Conservation (phyloP, 805 yeast genomes). For the Cyberlindnera xylosilytica region DNA sequence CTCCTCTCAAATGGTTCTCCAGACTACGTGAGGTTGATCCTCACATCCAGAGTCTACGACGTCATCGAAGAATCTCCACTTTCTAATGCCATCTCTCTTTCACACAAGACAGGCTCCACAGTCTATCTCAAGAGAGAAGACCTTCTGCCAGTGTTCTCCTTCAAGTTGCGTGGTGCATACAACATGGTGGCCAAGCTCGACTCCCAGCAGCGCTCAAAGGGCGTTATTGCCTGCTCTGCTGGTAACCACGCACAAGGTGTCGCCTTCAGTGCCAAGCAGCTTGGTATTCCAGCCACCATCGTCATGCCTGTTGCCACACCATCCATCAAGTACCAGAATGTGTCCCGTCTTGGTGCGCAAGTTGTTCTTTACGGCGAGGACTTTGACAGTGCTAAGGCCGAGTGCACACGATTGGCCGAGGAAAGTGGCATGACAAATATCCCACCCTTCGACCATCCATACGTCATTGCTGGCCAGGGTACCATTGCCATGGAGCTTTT, state of each 20-base stretch:
- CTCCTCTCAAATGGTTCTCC: conserved; percentile 64
- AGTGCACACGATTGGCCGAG: conserved; percentile 69
- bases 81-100: conserved; percentile 67
- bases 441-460: conserved; percentile 99
- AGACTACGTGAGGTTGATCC: conserved; percentile 87
- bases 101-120: conserved; percentile 71
- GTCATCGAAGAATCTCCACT: conserved; percentile 90
- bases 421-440: conserved; percentile 79
- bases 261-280: conserved; percentile 81
- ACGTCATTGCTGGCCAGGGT: conserved; percentile 98
- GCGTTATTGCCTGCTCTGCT: conserved; percentile 97
- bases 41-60: conserved; percentile 93
- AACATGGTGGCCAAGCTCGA: conserved; percentile 91
- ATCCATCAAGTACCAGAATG: conserved; percentile 88
- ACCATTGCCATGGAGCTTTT: conserved; percentile 92
- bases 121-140: conserved; percentile 89
- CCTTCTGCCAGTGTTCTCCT: conserved; percentile 88
- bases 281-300: conserved; percentile 90
- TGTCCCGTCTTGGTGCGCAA: conserved; percentile 87
- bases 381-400: conserved; percentile 91
- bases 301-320: conserved; percentile 99
- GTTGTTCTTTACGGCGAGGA: conserved; percentile 93
- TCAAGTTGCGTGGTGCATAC: conserved; percentile 96
- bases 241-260: conserved; percentile 99
- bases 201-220: conserved; percentile 55